Conservation (phyloP, 192 early-diverging fungal genomes). For the Coemansia sp. region DNA sequence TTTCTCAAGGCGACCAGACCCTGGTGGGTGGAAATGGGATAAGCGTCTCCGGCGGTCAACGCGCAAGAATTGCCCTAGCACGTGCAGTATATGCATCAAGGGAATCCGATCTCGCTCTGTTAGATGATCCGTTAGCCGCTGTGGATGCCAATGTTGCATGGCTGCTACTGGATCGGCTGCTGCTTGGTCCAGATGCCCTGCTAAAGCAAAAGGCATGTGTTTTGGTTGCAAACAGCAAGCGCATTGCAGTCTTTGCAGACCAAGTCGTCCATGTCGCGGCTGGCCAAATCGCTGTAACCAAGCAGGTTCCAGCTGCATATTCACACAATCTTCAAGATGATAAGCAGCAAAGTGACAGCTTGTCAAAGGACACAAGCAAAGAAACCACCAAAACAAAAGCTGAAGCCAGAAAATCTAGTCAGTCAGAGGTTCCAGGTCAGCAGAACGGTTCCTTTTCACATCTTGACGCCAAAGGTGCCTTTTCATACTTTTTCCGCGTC, state of each 20-base stretch:
- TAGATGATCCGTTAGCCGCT: conserved; percentile 83
- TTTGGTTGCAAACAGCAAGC: conserved; percentile 62
- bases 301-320: background rate
- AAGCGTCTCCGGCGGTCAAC: conserved; percentile 72
- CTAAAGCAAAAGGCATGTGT: conserved; percentile 73
- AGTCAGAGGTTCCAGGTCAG: background rate
- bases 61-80: conserved; percentile 76
- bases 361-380: background rate
- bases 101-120: conserved; percentile 64
- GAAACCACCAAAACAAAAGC: background rate
- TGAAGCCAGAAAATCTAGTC: background rate
- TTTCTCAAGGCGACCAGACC: conserved; percentile 41
- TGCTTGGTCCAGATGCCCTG: conserved; percentile 35
- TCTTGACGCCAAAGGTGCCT: background rate
- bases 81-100: conserved; percentile 66
- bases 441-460: background rate
- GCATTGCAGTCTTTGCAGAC: conserved; percentile 7
- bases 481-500: conserved; percentile 12
- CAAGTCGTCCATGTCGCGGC: conserved; percentile 4
- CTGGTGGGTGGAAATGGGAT: conserved; percentile 27
- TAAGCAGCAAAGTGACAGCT: background rate
- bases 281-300: background rate
- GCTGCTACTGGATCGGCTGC: conserved; percentile 62
- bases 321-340: background rate
- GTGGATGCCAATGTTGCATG: conserved; percentile 68